Percentiles rank a stretch among this genome's conserved stretches.
Conservation (phyloP, 441 rosid species). For the Brassica hybrid region DNA sequence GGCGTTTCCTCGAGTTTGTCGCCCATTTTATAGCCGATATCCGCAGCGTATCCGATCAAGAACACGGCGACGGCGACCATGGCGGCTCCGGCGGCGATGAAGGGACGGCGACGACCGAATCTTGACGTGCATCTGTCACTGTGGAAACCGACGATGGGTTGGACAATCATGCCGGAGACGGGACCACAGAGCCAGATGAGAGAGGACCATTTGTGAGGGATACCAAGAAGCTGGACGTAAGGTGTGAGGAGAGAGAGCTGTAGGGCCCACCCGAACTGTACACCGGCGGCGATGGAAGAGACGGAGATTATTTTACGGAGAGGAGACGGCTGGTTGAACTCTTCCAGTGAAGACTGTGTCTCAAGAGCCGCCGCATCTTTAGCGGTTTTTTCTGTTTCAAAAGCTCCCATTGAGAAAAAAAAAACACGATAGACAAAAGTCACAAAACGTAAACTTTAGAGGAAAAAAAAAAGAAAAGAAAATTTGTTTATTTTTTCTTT, state of each 20-base stretch:
- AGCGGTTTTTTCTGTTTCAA: conserved; percentile 12
- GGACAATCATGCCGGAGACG: conserved; percentile 82
- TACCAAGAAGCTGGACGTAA: conserved; percentile 80
- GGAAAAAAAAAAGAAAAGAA: conserved; percentile 31
- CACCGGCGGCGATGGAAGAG: conserved; percentile 77
- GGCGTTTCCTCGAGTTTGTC: conserved; percentile 41
- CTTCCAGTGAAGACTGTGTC: conserved; percentile 25
- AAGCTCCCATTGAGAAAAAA: conserved; percentile 22
- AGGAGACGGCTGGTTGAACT: conserved; percentile 35
- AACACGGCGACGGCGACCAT: conserved; percentile 70
- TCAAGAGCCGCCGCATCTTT: conserved; percentile 29
- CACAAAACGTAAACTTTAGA: not conserved
- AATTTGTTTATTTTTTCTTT: conserved; percentile 26
- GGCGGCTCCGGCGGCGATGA: conserved; percentile 65
- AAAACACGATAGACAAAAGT: conserved; percentile 33
- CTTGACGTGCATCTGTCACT: conserved; percentile 79
- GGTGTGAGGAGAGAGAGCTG: conserved; percentile 90
- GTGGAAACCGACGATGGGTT: conserved; percentile 81
- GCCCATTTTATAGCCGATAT: conserved; percentile 64
- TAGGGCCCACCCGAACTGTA: conserved; percentile 92
- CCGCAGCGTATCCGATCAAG: conserved; percentile 84
- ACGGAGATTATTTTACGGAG: conserved; percentile 58
- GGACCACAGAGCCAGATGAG: conserved; percentile 97
- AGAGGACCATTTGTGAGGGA: conserved; percentile 85
- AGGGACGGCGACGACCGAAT: conserved; percentile 89